Conservation (phyloP, 106 monocot genomes). For the Acanthochlamys bracteata region DNA sequence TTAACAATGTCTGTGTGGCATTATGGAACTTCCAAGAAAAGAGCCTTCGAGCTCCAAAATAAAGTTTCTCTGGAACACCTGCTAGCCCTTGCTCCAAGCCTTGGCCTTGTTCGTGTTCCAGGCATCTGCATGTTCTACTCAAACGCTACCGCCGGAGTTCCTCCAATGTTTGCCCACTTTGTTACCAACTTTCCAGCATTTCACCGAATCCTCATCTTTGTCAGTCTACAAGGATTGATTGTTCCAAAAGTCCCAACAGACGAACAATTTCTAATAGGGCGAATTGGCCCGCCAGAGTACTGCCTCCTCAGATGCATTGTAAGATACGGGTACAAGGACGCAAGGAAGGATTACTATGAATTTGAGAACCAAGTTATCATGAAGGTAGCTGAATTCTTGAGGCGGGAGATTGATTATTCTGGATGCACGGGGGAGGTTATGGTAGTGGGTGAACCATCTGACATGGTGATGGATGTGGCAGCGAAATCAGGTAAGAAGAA, state of each 20-base stretch:
- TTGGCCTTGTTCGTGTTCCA: slow-evolving; percentile 61
- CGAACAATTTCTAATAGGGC: slow-evolving; percentile 42
- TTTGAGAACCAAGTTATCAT: slow-evolving; percentile 59
- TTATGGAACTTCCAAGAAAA: slow-evolving; percentile 62
- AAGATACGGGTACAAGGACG: slow-evolving; percentile 69
- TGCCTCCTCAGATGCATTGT: slow-evolving; percentile 45
- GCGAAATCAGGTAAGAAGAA: slow-evolving; percentile 5
- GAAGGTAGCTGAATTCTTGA: slow-evolving; percentile 57
- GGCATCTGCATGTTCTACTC: slow-evolving; percentile 59
- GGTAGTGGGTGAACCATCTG: slow-evolving; percentile 10
- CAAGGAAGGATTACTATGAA: slow-evolving; percentile 19
- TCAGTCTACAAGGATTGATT: slow-evolving; percentile 34
- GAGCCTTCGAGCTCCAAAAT: slow-evolving; percentile 53
- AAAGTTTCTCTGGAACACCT: slow-evolving; percentile 44
- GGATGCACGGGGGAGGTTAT: neutral
- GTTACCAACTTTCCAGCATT: slow-evolving; percentile 78
- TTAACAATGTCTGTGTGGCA: slow-evolving; percentile 50
- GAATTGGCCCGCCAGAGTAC: slow-evolving; percentile 38
- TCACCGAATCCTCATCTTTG: slow-evolving; percentile 56
- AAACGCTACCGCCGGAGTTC: slow-evolving; percentile 25
- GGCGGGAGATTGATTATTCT: slow-evolving; percentile 10
- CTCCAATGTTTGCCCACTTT: slow-evolving; percentile 76
- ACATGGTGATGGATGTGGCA: slow-evolving; percentile 5
- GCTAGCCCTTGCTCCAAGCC: slow-evolving; percentile 26
- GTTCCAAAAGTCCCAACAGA: slow-evolving; percentile 38